Conservation (phyloP, 768 basidiomycete genomes). For the Xerocomus potaroensis region DNA sequence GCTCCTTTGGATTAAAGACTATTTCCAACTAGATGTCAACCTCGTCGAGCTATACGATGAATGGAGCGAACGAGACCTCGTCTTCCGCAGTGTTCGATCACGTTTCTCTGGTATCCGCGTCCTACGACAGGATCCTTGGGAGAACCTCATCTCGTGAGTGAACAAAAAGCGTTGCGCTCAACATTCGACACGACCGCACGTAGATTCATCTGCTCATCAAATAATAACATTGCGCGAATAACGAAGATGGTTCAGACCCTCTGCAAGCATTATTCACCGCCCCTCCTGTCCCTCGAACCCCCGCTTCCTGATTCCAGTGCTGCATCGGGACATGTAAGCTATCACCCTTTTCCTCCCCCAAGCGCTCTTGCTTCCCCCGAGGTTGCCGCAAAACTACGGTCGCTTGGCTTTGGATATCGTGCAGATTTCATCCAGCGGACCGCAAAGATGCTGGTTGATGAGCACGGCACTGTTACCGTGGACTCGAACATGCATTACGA, state of each 20-base stretch:
- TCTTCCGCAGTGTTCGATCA: slow-evolving; percentile 61
- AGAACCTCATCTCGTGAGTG: slow-evolving; percentile 88
- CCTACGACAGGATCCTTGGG: slow-evolving; percentile 92
- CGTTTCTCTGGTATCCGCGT: slow-evolving; percentile 82
- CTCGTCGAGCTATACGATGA: slow-evolving; percentile 64
- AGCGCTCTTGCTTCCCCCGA: slow-evolving; percentile 54
- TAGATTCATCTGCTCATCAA: slow-evolving; percentile 97
- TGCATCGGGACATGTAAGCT: slow-evolving; percentile 35
- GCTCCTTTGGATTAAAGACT: slow-evolving; percentile 70
- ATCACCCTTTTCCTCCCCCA: slow-evolving; percentile 85
- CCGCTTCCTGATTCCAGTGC: slow-evolving; percentile 29
- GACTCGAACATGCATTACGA: neutral
- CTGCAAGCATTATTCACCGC: slow-evolving; percentile 69
- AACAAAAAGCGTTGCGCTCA: slow-evolving; percentile 2
- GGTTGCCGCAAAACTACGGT: slow-evolving; percentile 63
- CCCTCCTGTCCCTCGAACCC: slow-evolving; percentile 50
- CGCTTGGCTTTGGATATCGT: slow-evolving; percentile 93
- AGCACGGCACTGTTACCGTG: slow-evolving; percentile 33
- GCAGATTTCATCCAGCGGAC: slow-evolving; percentile 86
- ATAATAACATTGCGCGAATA: slow-evolving; percentile 94
- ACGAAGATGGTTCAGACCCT: slow-evolving; percentile 88
- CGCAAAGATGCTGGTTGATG: slow-evolving; percentile 68
- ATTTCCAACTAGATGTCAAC: slow-evolving; percentile 84
- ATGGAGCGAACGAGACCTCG: slow-evolving; percentile 71
- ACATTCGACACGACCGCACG: slow-evolving; percentile 7